These are phyloP conservation scores for Paxillus involutus DNA, from an alignment of 768 basidiomycete species.

Conservation along the genomic window DNA sequence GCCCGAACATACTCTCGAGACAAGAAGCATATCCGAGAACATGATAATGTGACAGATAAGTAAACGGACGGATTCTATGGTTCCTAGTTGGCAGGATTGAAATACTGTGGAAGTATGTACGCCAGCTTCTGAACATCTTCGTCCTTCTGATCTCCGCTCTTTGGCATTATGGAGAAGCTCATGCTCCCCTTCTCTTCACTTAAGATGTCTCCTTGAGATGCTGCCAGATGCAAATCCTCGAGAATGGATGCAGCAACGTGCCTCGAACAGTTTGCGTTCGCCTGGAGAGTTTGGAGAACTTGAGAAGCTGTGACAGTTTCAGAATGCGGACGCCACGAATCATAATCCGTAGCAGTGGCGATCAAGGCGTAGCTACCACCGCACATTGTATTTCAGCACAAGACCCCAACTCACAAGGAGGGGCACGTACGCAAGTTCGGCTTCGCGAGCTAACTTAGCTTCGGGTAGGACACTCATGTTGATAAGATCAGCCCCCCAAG, in stretches of 20 bases:
- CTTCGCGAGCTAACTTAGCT: constrained; percentile 95
- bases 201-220: constrained; percentile 53
- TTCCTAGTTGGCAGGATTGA: constrained; percentile 28
- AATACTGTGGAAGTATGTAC: constrained; percentile 80
- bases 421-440: constrained; percentile 73
- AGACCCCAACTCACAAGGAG: not conserved
- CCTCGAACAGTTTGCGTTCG: constrained; percentile 86
- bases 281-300: constrained; percentile 83
- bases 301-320: constrained; percentile 88
- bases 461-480: constrained; percentile 98
- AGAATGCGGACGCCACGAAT: constrained; percentile 85
- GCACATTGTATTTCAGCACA: not conserved
- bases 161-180: constrained; percentile 84
- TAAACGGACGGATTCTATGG: not conserved
- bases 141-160: constrained; percentile 47
- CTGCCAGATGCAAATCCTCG: constrained; percentile 63
- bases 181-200: constrained; percentile 78
- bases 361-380: constrained; percentile 81
- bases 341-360: constrained; percentile 91
- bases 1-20: too few relatives aligned
- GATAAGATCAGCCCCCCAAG: constrained; percentile 91
- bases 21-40: too few relatives aligned
- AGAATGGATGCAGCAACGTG: constrained; percentile 70
- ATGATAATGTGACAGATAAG: too few relatives aligned
- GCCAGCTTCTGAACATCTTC: constrained; percentile 69